These are phyloP conservation scores for Trichoderma polysporum DNA, from an alignment of 2,329 filamentous ascomycete genomes.

Conservation along the genomic window DNA sequence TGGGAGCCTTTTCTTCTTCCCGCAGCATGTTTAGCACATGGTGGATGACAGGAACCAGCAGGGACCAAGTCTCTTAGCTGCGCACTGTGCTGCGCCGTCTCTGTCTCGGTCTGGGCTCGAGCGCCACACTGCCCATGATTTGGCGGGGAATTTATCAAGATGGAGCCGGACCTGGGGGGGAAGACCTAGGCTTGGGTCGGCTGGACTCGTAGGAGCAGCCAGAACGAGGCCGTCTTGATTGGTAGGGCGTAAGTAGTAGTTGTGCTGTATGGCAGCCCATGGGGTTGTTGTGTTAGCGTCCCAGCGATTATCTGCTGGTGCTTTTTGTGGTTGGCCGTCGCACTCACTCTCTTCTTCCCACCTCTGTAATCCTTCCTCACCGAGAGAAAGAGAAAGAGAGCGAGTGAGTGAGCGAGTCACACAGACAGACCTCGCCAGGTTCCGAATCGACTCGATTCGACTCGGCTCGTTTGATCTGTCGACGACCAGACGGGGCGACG, in stretches of 20 bases:
- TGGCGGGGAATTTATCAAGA: conserved; percentile 10
- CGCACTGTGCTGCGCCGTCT: conserved; percentile 19
- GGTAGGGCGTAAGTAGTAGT: not conserved
- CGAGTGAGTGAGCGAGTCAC: conserved; percentile 5
- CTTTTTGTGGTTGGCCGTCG: not conserved
- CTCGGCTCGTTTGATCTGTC: conserved; percentile 17
- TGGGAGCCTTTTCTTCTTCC: not conserved
- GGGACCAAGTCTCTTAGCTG: not conserved
- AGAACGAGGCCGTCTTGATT: conserved; percentile 9
- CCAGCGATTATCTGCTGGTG: conserved; percentile 1
- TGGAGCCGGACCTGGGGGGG: conserved; percentile 3
- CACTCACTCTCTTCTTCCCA: conserved; percentile 8
- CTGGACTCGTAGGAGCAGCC: conserved; percentile 1
- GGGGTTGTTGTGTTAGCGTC: conserved; percentile 21
- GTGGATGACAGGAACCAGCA: conserved; percentile 20
- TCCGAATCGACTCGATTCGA: conserved; percentile 15
- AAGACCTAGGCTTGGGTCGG: not conserved
- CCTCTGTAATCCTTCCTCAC: conserved; percentile 5
- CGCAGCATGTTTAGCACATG: conserved; percentile 15
- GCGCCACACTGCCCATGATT: conserved; percentile 14
- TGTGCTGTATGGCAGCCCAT: conserved; percentile 17
- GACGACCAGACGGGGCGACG: conserved; percentile 17
- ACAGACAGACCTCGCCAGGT: conserved; percentile 6
- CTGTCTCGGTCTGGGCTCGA: conserved; percentile 14
- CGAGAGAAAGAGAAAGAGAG: not conserved